A percentile compares a stretch with the other conserved stretches of the same genome.
Evolutionary conservation across 1,139 yeast species (phyloP).

Genomic region (Suhomyces bolitotheri): DNA sequence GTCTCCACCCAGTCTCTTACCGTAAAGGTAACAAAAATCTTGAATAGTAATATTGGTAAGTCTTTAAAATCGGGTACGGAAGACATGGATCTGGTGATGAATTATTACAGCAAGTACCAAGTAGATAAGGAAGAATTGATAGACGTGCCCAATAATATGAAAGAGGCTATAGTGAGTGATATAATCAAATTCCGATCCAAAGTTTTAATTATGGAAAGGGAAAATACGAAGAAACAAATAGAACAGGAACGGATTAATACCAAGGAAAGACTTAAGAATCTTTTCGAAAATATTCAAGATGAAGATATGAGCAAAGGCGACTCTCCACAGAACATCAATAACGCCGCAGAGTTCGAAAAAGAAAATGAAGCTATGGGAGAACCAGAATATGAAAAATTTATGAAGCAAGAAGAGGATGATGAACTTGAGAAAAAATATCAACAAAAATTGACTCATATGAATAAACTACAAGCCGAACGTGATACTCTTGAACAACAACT

Average conservation of each 20-base stretch:
- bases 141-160: constrained; percentile 61
- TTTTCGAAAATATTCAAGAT: constrained; percentile 43
- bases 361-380: constrained; percentile 36
- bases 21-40: constrained; percentile 16
- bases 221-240: constrained; percentile 53
- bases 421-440: constrained; percentile 24
- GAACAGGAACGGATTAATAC: constrained; percentile 55
- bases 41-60: constrained; percentile 23
- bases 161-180: constrained; percentile 58
- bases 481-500: constrained; percentile 21
- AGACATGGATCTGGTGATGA: constrained; percentile 37
- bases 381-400: constrained; percentile 31
- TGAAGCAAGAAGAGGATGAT: constrained; percentile 19
- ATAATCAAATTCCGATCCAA: constrained; percentile 63
- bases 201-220: constrained; percentile 58
- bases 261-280: constrained; percentile 48
- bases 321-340: constrained; percentile 10
- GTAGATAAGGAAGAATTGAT: constrained; percentile 61
- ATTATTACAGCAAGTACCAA: constrained; percentile 45
- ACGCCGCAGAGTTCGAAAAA: constrained; percentile 18
- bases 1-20: background rate
- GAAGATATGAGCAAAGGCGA: constrained; percentile 15
- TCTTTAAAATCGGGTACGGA: constrained; percentile 30
- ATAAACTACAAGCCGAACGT: constrained; percentile 23
- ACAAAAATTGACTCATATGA: constrained; percentile 18